These are phyloP conservation scores for Ilex asprella DNA, from an alignment of 257 asterid genomes.

Conservation along the genomic window DNA sequence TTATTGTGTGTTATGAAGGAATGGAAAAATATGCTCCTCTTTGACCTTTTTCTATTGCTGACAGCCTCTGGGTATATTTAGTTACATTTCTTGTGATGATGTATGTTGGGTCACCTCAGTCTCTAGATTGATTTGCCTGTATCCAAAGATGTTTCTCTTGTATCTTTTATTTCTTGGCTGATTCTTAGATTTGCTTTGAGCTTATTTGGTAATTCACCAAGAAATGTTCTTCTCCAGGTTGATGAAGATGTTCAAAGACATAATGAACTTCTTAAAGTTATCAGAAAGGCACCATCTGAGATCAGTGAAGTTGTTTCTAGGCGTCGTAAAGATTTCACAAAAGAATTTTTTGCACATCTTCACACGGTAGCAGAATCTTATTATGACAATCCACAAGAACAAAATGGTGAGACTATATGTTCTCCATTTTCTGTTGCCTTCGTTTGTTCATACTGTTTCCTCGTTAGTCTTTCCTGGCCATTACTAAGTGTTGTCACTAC, in stretches of 20 bases:
- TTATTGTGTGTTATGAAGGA: background rate
- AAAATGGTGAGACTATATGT: slow-evolving; percentile 50
- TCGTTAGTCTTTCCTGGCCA: no score
- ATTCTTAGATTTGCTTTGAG: no score
- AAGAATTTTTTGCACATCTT: slow-evolving; percentile 82
- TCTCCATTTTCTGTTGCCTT: slow-evolving; percentile 2
- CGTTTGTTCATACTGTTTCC: slow-evolving; percentile 6
- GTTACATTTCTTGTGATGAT: no score
- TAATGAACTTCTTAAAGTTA: slow-evolving; percentile 56
- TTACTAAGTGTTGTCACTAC: no score
- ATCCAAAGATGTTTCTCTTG: no score
- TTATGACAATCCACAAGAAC: slow-evolving; percentile 66
- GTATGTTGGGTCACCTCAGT: no score
- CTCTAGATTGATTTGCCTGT: no score
- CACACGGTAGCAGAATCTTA: slow-evolving; percentile 74
- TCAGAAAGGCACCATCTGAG: slow-evolving; percentile 56
- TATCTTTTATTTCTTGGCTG: no score
- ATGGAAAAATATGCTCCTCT: background rate
- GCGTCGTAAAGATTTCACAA: slow-evolving; percentile 94
- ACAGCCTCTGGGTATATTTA: no score
- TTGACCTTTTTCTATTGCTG: background rate
- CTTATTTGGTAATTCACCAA: slow-evolving; percentile 14
- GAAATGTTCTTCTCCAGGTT: slow-evolving; percentile 34
- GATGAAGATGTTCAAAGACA: slow-evolving; percentile 85
- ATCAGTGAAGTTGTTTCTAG: slow-evolving; percentile 67